Base-by-base conservation (phyloP, 352 stramenopile genomes). In the Phytophthora palmivora region DNA sequence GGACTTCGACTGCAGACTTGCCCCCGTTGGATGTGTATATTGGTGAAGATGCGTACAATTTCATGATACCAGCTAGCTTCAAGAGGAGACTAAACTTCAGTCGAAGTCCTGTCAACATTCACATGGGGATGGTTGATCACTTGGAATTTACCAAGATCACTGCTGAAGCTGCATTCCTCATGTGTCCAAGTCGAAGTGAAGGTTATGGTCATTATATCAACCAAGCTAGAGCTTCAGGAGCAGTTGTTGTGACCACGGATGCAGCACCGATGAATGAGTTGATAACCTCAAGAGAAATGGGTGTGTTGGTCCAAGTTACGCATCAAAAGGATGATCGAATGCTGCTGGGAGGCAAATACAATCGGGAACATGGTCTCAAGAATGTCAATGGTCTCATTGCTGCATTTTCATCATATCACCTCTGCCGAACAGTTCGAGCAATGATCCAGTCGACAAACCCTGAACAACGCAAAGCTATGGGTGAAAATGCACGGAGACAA, bases 141-240 rank as follows among this genome's bases (percentile, higher is more conserved):
- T 38, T 42, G 6, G 28, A 39, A 15, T 91, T 85, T 36, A 72
- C 67, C 11, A 76, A 78, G 21, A 19, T 86, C n/a, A 50, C 85
- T 9, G 70, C 73, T 1, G 68, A 87, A n/a, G 43, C 76, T 2
- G 39, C 76, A 12, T 84, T 79, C 43, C 76, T 92, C 44, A 64
- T 90, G 53, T 88, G 74, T 56, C 65, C 83, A 26, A 92, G 83
- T 42, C 21, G 34, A 1, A 75, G 70, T 34, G 82, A 92, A 74
- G 81, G 78, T 4, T 91, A 85, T 46, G 79, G 81, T 12, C 81
- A 90, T 62, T 84, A 84, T 56, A 84, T 91, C 48, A 91, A 91
- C 52, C 81, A 91, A 36, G 81, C 75, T 1, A 70, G 78, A 2
- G 79, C 81, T 3, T 37, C 74, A 18, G 75, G 81, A 3, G 77